Evolutionary conservation across 2,329 filamentous ascomycete genomes (phyloP), one percentile per base, ranked within the genome.

Genomic region (Lojkania enalia): DNA sequence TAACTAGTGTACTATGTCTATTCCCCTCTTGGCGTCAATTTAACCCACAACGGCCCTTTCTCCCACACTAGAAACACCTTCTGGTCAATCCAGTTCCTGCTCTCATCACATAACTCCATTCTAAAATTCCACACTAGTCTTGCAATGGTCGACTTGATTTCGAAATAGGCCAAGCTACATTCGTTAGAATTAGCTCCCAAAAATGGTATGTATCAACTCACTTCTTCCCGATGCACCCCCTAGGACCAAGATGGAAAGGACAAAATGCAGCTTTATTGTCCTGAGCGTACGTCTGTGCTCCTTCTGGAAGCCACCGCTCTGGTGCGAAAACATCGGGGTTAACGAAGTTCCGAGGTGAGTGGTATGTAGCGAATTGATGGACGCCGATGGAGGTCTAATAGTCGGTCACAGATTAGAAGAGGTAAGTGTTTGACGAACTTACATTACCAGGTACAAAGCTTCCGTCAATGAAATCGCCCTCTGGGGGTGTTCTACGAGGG

Each of bases 41-140:
- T 33, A 5, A 42, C 39, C 16, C 20, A 42, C 19, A 42, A 18
- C 16, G 29, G 27, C 11, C 19, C 29, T 20, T 42, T 42, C 20
- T 33, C 39, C 29, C 39, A 33, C 12, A 42, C 31, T 14, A 42
- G 19, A 29, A 42, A 42, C 12, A 29, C 29, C 29, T 35, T 42
- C 16, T 42, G 39, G 6, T 42, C 15, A 14, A 42, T 42, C 39
- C 39, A 42, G 25, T 35, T 25, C 32, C 35, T 21, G 30, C 44
- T 47, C 18, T 36, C 38, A n/a, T 41, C 25, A 27, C 32, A 35
- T 13, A 50, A 39, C 35, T 50, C 33, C 29, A 71, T 47, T 50
- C 72, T 68, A 42, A 72, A 73, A 15, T 63, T 58, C 58, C 59
- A 70, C 1, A 72, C 30, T 39, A 72, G 39, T 42, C 69, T 66